phyloP scores from a whole-genome alignment of 306 rosid species.

The peach (Prunus persica) region Prunus_persica_NCBIv2 NC_034016.1:15586001-15586500 shows the following conservation, averaged over 20 bases:
- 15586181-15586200: neutral
- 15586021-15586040: constrained; percentile 15
- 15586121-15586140: constrained; percentile 3
- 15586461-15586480: too few species aligned
- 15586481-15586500: too few species aligned
- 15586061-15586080: constrained; percentile 40
- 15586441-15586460: too few species aligned
- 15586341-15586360: neutral
- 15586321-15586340: neutral
- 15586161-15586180: constrained; percentile 6
- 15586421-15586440: too few species aligned
- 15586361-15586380: neutral
- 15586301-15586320: neutral
- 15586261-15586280: neutral
- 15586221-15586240: constrained; percentile 18
- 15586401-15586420: too few species aligned
- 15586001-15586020: neutral
- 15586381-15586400: too few species aligned
- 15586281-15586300: neutral
- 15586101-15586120: constrained; percentile 6
- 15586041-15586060: constrained; percentile 34
- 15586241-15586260: constrained; percentile 9
- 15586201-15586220: constrained; percentile 30
- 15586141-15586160: constrained; percentile 4
- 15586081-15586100: constrained; percentile 67